Evolutionary conservation across 2,329 filamentous ascomycete species (phyloP).

Genomic region (Fusarium sp.): DNA sequence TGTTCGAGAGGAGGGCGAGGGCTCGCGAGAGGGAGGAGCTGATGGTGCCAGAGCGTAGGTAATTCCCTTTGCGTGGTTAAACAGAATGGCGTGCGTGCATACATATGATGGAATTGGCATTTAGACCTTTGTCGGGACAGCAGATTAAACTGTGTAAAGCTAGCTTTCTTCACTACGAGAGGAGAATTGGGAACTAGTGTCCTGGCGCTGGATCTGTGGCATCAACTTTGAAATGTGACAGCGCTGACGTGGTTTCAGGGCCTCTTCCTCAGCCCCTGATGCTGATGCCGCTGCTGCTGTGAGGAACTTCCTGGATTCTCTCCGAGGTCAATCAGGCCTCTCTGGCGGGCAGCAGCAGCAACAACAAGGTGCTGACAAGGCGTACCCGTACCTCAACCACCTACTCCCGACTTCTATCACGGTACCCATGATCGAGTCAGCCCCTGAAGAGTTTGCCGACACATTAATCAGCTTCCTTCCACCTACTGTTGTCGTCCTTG

Average conservation of each 20-base stretch:
- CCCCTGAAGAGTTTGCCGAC: constrained; percentile 75
- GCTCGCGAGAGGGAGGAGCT: constrained; percentile 89
- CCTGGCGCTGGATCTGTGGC: constrained; percentile 39
- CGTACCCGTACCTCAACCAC: constrained; percentile 87
- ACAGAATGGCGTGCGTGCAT: constrained; percentile 40
- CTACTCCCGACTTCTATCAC: constrained; percentile 83
- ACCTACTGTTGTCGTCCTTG: constrained; percentile 79
- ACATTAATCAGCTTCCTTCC: constrained; percentile 82
- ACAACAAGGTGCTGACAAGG: constrained; percentile 59
- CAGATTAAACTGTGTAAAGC: constrained; percentile 49
- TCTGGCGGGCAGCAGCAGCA: constrained; percentile 50
- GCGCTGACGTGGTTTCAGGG: constrained; percentile 66
- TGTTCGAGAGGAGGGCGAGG: constrained; percentile 87
- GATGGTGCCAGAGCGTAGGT: constrained; percentile 99
- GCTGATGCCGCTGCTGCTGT: constrained; percentile 82
- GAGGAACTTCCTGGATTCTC: constrained; percentile 87
- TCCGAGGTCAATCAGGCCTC: constrained; percentile 67
- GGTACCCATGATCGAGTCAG: constrained; percentile 76
- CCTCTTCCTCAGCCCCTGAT: constrained; percentile 70
- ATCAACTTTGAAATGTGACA: constrained; percentile 40
- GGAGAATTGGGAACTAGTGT: constrained; percentile 47
- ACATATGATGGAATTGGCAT: constrained; percentile 38
- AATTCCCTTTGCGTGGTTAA: constrained; percentile 49
- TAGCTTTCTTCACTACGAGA: constrained; percentile 47
- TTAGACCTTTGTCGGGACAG: constrained; percentile 37